Evolutionary conservation across 2,329 filamentous ascomycete species (phyloP).

Genomic region (Pseudocercospora crystallina): DNA sequence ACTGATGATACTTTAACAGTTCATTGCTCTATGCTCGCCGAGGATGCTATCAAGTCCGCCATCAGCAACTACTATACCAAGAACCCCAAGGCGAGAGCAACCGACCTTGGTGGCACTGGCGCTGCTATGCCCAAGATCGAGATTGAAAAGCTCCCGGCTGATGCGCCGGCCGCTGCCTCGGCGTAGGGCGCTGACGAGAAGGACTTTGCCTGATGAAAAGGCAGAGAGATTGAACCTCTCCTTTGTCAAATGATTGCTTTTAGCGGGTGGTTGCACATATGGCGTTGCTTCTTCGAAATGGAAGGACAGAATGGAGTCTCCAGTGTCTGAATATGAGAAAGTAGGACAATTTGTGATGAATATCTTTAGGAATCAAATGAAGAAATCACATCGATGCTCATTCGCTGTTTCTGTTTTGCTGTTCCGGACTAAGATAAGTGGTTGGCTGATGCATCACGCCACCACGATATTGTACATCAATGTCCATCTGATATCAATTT

Average conservation of each 20-base stretch:
- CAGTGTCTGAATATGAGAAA: neutral
- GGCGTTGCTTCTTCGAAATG: too few species aligned
- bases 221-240: too few species aligned
- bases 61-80: constrained; percentile 90
- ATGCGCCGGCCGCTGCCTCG: constrained; percentile 20
- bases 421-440: neutral
- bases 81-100: constrained; percentile 73
- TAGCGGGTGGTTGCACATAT: too few species aligned
- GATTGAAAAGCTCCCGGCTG: constrained; percentile 53
- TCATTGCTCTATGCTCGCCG: constrained; percentile 89
- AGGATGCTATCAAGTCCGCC: constrained; percentile 89
- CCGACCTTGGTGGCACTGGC: constrained; percentile 74
- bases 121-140: constrained; percentile 67
- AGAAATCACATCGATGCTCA: neutral
- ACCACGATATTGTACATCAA: neutral
- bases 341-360: neutral
- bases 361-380: too few species aligned
- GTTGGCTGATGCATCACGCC: constrained; percentile 10
- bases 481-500: neutral
- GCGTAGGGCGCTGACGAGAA: constrained; percentile 3
- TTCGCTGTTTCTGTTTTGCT: neutral
- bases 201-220: neutral
- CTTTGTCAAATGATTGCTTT: too few species aligned
- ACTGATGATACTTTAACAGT: constrained; percentile 49
- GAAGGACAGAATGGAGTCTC: neutral